Percentiles rank a stretch among this genome's conserved stretches.
phyloP scores from a whole-genome alignment of 805 yeast species.

The Yarrowia bubula region DNA sequence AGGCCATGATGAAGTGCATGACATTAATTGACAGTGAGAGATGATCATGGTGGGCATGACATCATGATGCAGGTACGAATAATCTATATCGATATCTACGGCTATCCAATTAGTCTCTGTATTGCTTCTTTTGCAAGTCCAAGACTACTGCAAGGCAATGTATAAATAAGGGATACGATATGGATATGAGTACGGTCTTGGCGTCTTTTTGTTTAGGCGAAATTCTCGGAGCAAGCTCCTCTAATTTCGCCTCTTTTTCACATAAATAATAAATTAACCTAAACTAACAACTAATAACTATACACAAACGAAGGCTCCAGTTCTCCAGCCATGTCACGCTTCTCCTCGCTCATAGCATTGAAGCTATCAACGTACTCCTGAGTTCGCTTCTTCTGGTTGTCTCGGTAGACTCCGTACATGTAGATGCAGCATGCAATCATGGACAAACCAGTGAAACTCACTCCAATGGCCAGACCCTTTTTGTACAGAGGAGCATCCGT shows the following conservation, averaged over 20 bases:
- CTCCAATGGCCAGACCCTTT: slow-evolving; percentile 53
- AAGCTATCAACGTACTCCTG: slow-evolving; percentile 19
- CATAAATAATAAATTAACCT: neutral
- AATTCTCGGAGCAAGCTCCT: too few relatives aligned
- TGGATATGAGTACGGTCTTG: too few relatives aligned
- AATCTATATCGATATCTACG: too few relatives aligned
- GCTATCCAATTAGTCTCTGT: too few relatives aligned
- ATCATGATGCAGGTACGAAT: too few relatives aligned
- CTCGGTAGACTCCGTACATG: slow-evolving; percentile 37
- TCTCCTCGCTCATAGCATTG: slow-evolving; percentile 5
- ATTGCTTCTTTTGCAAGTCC: too few relatives aligned
- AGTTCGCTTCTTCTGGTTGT: slow-evolving; percentile 35
- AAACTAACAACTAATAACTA: slow-evolving; percentile 12
- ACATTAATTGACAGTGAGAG: too few relatives aligned
- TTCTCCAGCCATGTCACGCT: slow-evolving; percentile 20
- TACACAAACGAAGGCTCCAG: slow-evolving; percentile 20
- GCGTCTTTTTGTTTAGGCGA: too few relatives aligned
- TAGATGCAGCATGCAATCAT: slow-evolving; percentile 42
- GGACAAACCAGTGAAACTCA: slow-evolving; percentile 49
- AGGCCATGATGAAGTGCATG: too few relatives aligned
- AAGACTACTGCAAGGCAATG: too few relatives aligned
- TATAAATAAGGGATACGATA: too few relatives aligned
- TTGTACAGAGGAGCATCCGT: slow-evolving; percentile 57
- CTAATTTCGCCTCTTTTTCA: neutral
- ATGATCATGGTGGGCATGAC: too few relatives aligned